Evolutionary conservation across 306 rosid genomes (phyloP).

Genomic region (Hylodesmum podocarpum): DNA sequence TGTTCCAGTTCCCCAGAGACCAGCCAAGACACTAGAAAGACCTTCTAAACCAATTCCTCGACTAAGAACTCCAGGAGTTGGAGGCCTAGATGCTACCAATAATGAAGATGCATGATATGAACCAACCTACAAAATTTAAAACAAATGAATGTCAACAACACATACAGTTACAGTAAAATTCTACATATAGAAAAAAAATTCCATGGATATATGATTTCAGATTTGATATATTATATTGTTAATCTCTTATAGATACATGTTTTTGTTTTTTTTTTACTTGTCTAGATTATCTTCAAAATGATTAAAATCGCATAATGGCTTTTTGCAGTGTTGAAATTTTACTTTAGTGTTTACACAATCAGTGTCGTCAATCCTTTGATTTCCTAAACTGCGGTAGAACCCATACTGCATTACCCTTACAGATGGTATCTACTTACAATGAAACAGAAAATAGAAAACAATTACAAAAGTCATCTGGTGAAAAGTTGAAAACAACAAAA

Average conservation of each 20-base stretch:
- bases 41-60: constrained; percentile 99
- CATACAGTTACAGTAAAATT: constrained; percentile 11
- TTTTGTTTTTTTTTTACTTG: not conserved
- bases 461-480: not conserved
- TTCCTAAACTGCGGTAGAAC: constrained; percentile 2
- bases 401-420: not conserved
- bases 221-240: not conserved
- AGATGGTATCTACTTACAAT: not conserved
- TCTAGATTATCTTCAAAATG: not conserved
- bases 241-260: not conserved
- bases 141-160: constrained; percentile 39
- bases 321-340: not conserved
- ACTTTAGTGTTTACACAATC: not conserved
- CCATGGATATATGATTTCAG: not conserved
- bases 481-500: not conserved
- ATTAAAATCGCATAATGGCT: not conserved
- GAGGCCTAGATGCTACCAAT: constrained; percentile 98
- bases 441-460: not conserved
- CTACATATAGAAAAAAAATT: not conserved
- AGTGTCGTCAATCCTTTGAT: not conserved
- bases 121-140: constrained; percentile 70
- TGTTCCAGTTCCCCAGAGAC: constrained; percentile 98
- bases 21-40: constrained; percentile 89
- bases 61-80: constrained; percentile 92
- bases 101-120: constrained; percentile 96